A percentile compares a stretch with the other conserved stretches of the same genome.
Conservation (phyloP, 768 basidiomycete species). For the Pleurotus cornucopiae region DNA sequence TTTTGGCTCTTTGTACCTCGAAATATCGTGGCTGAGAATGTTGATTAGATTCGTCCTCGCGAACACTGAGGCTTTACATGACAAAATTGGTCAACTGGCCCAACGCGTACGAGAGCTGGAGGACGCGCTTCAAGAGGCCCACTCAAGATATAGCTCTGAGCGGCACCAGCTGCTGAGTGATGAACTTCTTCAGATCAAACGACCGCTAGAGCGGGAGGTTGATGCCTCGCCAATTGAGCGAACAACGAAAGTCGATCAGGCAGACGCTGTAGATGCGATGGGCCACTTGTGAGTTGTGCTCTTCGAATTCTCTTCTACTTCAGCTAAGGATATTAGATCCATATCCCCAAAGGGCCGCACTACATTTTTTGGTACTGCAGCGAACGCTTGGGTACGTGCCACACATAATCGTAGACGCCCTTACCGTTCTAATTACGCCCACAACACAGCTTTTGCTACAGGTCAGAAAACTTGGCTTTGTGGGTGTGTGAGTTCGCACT, state of each 20-base stretch:
- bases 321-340: conserved; percentile 32
- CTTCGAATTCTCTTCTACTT: not conserved
- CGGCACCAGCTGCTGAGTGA: conserved; percentile 57
- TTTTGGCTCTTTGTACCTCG: too few species aligned
- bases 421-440: conserved; percentile 1
- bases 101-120: conserved; percentile 66
- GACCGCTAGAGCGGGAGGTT: conserved; percentile 59
- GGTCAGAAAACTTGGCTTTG: conserved; percentile 27
- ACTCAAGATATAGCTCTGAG: conserved; percentile 41
- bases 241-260: conserved; percentile 41
- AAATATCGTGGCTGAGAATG: not conserved
- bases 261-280: conserved; percentile 58
- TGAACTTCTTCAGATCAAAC: conserved; percentile 60
- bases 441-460: conserved; percentile 55
- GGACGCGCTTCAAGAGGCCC: conserved; percentile 55
- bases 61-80: conserved; percentile 65
- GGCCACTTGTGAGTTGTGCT: conserved; percentile 50
- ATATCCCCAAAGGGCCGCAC: conserved; percentile 60
- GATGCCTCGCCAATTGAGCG: conserved; percentile 29
- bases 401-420: conserved; percentile 4
- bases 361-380: conserved; percentile 62
- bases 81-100: conserved; percentile 58
- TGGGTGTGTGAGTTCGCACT: too few species aligned
- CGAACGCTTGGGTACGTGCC: conserved; percentile 62
- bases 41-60: conserved; percentile 59